Conservation (phyloP, 2,329 filamentous ascomycete species). For the Fusarium albidum region DNA sequence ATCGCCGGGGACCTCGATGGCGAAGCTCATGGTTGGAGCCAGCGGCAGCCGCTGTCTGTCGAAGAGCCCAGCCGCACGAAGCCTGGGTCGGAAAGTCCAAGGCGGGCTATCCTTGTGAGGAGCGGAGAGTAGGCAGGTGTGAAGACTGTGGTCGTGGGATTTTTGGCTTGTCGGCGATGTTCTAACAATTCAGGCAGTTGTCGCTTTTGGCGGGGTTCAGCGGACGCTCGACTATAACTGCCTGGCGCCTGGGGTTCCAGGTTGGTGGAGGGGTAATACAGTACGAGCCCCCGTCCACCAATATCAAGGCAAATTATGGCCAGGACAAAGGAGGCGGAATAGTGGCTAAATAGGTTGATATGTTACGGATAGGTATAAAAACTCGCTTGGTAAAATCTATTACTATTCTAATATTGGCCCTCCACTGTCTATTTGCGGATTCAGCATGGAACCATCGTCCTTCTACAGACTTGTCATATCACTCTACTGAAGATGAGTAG, state of each 20-base stretch:
- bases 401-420: no score
- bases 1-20: constrained; percentile 83
- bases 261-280: constrained; percentile 25
- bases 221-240: neutral
- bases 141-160: constrained; percentile 21
- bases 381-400: no score
- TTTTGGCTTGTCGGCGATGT: constrained; percentile 31
- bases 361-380: no score
- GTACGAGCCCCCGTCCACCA: constrained; percentile 26
- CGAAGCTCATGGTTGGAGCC: constrained; percentile 66
- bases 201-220: constrained; percentile 35
- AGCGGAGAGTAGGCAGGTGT: constrained; percentile 22
- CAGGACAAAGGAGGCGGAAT: no score
- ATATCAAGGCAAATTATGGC: constrained; percentile 1
- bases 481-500: neutral
- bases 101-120: constrained; percentile 13
- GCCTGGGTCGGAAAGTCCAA: constrained; percentile 2
- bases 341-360: no score
- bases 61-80: constrained; percentile 11
- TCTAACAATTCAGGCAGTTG: constrained; percentile 20
- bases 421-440: no score
- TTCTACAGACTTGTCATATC: no score
- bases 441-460: no score
- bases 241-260: constrained; percentile 4
- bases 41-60: constrained; percentile 28